Evolutionary conservation across 2,329 filamentous ascomycete species (phyloP).

Genomic region (Raffaelea ambrosiae): DNA sequence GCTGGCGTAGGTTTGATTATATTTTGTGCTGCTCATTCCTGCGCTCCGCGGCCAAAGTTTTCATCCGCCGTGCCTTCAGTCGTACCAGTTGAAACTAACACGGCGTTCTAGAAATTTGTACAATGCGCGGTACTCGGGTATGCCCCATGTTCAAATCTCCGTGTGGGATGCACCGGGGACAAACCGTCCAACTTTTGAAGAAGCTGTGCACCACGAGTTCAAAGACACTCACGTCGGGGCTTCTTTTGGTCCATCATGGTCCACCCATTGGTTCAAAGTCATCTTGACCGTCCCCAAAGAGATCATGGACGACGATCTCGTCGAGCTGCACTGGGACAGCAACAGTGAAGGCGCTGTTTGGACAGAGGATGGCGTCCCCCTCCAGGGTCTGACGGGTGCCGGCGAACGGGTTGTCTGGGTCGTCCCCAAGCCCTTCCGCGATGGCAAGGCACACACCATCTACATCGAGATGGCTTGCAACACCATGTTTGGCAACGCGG

Average conservation of each 20-base stretch:
- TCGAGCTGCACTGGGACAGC: constrained; percentile 96
- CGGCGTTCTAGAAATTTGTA: too few relatives aligned
- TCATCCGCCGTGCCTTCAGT: too few relatives aligned
- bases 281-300: constrained; percentile 67
- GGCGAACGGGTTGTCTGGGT: constrained; percentile 90
- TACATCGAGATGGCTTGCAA: constrained; percentile 99
- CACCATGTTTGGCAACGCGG: constrained; percentile 93
- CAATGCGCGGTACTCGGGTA: constrained; percentile 60
- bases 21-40: too few relatives aligned
- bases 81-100: too few relatives aligned
- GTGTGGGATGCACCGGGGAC: constrained; percentile 78
- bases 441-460: constrained; percentile 79
- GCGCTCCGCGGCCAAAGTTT: too few relatives aligned
- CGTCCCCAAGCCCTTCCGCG: constrained; percentile 69
- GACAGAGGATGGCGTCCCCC: constrained; percentile 78
- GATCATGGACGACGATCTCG: too few relatives aligned
- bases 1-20: constrained; percentile 15
- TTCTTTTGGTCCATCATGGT: constrained; percentile 96
- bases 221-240: too few relatives aligned
- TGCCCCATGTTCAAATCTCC: constrained; percentile 71
- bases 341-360: constrained; percentile 93
- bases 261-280: constrained; percentile 95
- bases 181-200: constrained; percentile 75
- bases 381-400: constrained; percentile 86
- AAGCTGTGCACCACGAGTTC: constrained; percentile 70